Conservation (phyloP, 73 alveolate species). For the Durusdinium trenchii region DNA sequence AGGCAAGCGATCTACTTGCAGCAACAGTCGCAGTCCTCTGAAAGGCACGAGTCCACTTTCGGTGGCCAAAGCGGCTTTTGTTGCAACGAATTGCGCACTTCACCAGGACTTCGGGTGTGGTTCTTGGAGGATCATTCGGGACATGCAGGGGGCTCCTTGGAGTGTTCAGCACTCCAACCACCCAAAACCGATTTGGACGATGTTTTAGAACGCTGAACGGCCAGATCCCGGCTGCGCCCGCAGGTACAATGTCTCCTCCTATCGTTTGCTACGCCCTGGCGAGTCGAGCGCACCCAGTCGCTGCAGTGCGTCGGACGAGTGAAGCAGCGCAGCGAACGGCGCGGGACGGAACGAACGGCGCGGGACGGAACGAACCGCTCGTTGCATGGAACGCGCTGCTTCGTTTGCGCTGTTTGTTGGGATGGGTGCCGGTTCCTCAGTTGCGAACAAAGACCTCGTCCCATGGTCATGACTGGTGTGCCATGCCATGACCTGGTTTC, state of each 20-base stretch:
- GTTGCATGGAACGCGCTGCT: no score
- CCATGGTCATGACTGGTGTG: no score
- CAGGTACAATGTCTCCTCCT: conserved; percentile 86
- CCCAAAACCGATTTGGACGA: neutral
- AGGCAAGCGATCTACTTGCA: conserved; percentile 64
- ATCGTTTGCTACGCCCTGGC: conserved; percentile 91
- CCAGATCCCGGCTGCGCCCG: neutral
- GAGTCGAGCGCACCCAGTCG: conserved; percentile 29
- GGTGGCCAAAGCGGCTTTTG: neutral
- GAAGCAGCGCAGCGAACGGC: no score
- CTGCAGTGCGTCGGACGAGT: neutral
- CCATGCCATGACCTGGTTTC: no score
- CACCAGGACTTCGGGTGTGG: neutral
- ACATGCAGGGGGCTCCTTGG: neutral
- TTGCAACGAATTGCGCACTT: no score
- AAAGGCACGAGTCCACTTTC: neutral
- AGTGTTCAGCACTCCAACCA: neutral
- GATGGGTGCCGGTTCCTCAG: neutral
- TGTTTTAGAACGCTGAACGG: neutral
- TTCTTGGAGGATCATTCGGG: neutral
- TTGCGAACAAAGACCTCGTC: no score
- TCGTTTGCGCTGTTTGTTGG: neutral
- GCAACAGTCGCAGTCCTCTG: conserved; percentile 68
- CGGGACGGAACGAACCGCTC: no score
- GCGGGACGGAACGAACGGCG: no score